phyloP scores from a whole-genome alignment of 148 eudicot genomes.

The Cornus suecica region DNA sequence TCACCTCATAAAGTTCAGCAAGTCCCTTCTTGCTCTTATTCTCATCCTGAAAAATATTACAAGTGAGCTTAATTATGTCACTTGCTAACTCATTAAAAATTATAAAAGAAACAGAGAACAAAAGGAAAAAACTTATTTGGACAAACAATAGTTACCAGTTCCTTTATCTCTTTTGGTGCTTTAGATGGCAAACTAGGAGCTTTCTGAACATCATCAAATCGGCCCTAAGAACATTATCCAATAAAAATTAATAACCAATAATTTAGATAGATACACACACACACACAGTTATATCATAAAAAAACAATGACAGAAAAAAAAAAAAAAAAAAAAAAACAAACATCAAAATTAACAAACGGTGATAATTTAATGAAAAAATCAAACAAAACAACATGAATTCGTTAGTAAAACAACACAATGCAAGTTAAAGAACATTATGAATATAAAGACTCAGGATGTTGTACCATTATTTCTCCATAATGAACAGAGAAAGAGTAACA shows the following conservation, averaged over 20 bases:
- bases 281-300: background rate
- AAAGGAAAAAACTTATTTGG: constrained; percentile 5
- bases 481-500: background rate
- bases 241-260: background rate
- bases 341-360: background rate
- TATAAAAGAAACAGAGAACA: background rate
- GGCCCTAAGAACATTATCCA: constrained; percentile 46
- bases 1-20: constrained; percentile 88
- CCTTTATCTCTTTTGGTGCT: constrained; percentile 70
- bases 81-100: background rate
- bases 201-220: constrained; percentile 80
- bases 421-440: background rate
- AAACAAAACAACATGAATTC: background rate
- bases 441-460: too few species aligned
- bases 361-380: background rate
- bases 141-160: constrained; percentile 53
- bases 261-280: background rate
- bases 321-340: background rate
- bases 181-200: constrained; percentile 57
- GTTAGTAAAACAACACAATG: background rate
- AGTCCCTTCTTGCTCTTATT: constrained; percentile 93
- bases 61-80: constrained; percentile 8
- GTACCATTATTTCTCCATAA: background rate
- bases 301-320: background rate
- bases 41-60: constrained; percentile 65